A percentile compares a stretch with the other conserved stretches of the same genome.
Evolutionary conservation across 306 rosid species (phyloP).

Genomic region (Cicer chorassanicum): DNA sequence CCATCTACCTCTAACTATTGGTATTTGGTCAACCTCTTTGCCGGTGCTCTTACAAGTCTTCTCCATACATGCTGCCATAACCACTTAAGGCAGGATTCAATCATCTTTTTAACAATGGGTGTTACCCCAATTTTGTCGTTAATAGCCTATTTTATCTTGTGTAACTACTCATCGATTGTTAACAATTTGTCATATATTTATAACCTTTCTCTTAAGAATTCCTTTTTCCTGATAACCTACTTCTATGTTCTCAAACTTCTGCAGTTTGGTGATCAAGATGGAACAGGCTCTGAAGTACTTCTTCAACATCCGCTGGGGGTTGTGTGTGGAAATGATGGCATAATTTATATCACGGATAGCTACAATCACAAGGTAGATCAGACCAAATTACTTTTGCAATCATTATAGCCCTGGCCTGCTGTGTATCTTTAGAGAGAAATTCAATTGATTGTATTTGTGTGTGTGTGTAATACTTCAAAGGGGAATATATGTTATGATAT

Average conservation of each 20-base stretch:
- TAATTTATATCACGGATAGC: constrained; percentile 81
- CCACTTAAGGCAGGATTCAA: background rate
- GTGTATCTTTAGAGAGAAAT: constrained; percentile 26
- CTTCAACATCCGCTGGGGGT: constrained; percentile 95
- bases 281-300: constrained; percentile 83
- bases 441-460: background rate
- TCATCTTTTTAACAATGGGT: constrained; percentile 2
- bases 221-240: constrained; percentile 33
- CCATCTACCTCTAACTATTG: constrained; percentile 1
- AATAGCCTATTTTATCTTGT: background rate
- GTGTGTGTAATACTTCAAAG: background rate
- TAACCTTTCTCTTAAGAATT: constrained; percentile 27
- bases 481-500: constrained; percentile 3
- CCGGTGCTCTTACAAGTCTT: background rate
- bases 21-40: background rate
- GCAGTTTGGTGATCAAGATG: constrained; percentile 98
- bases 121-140: background rate
- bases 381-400: constrained; percentile 27
- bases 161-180: background rate
- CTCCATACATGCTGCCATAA: background rate
- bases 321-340: constrained; percentile 67
- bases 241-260: constrained; percentile 42
- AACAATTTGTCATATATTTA: constrained; percentile 29
- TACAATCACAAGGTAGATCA: constrained; percentile 89
- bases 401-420: constrained; percentile 3